These are phyloP conservation scores for Chlamydomonas reinhardtii DNA, from an alignment of 163 green algal genomes.

Conservation along the genomic window DNA sequence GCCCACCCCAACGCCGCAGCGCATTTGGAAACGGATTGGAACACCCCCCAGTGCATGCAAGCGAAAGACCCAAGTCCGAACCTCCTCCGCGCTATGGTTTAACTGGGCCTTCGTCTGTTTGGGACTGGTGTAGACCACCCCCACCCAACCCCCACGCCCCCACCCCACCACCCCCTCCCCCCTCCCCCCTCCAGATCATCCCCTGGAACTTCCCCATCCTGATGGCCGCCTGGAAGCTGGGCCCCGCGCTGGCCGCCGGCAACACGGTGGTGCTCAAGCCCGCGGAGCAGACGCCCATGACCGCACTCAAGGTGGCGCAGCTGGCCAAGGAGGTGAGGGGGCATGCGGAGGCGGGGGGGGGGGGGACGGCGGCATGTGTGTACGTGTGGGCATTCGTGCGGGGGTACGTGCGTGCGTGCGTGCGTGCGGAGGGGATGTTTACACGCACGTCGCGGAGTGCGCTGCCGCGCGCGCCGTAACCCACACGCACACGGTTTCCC, in stretches of 20 bases:
- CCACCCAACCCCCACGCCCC: neutral
- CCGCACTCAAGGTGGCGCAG: slow-evolving; percentile 72
- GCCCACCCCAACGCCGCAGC: too few species aligned
- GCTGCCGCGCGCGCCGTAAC: too few species aligned
- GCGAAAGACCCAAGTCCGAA: too few species aligned
- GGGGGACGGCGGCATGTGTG: neutral
- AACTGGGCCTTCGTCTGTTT: too few species aligned
- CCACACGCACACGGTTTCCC: neutral
- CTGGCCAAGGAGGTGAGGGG: slow-evolving; percentile 71
- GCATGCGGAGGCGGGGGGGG: neutral
- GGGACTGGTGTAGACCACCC: too few species aligned
- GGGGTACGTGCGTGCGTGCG: too few species aligned
- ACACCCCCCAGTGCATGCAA: too few species aligned
- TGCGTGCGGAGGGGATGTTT: too few species aligned
- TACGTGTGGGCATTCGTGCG: too few species aligned
- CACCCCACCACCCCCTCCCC: neutral
- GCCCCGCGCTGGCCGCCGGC: slow-evolving; percentile 75
- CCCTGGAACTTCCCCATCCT: slow-evolving; percentile 81
- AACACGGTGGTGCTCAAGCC: slow-evolving; percentile 82
- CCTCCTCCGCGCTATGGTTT: too few species aligned
- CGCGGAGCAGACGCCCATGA: slow-evolving; percentile 82
- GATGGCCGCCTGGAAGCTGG: slow-evolving; percentile 59
- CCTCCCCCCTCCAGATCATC: slow-evolving; percentile 64
- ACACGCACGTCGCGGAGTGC: too few species aligned
- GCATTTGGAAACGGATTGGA: too few species aligned